Conservation (phyloP, 2,329 filamentous ascomycete genomes). For the Fonsecaea multimorphosa region DNA sequence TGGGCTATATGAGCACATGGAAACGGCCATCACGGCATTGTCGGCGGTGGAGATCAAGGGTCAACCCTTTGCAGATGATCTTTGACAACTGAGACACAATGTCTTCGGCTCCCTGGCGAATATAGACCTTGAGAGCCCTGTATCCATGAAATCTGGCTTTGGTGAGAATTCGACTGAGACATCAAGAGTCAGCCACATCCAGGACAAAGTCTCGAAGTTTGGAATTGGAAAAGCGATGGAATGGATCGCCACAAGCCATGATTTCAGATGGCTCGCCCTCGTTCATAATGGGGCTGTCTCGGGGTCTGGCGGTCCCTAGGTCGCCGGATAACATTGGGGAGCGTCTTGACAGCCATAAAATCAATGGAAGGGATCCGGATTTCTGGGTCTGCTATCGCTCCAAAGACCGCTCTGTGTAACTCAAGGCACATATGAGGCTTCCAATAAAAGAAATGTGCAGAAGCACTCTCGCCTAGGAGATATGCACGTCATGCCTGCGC, state of each 20-base stretch:
- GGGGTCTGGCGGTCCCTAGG: not conserved
- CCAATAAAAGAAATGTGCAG: constrained; percentile 15
- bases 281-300: constrained; percentile 19
- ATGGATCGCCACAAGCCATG: constrained; percentile 9
- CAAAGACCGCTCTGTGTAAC: not conserved
- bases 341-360: too few species aligned
- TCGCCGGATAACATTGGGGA: not conserved
- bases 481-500: not conserved
- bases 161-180: constrained; percentile 21
- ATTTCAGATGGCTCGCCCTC: not conserved
- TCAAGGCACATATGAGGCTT: not conserved
- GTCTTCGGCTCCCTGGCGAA: constrained; percentile 4
- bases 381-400: constrained; percentile 8
- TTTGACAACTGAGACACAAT: constrained; percentile 15
- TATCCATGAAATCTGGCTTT: constrained; percentile 4
- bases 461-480: not conserved
- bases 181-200: constrained; percentile 10
- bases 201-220: not conserved
- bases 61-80: not conserved
- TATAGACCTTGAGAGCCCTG: constrained; percentile 6
- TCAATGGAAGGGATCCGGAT: not conserved
- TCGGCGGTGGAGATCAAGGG: constrained; percentile 10
- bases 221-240: constrained; percentile 3
- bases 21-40: not conserved
- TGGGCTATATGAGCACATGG: constrained; percentile 21